Evolutionary conservation across 306 rosid species (phyloP).

Genomic region (Pyrus betulifolia): DNA sequence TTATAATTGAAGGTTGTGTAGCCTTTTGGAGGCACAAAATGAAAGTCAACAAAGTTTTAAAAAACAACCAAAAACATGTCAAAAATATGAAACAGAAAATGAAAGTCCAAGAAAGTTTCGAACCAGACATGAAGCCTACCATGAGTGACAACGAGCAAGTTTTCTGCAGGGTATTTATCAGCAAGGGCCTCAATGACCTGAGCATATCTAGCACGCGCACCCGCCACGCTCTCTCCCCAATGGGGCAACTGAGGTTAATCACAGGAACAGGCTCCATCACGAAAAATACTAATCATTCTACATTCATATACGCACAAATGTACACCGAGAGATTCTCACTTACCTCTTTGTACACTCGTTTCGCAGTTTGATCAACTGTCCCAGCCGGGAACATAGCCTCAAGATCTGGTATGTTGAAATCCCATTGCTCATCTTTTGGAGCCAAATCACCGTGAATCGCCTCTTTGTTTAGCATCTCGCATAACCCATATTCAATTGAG

Average conservation of each 20-base stretch:
- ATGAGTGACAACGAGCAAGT: slow-evolving; percentile 87
- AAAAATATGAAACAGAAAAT: not conserved
- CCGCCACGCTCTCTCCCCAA: slow-evolving; percentile 48
- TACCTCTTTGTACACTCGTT: slow-evolving; percentile 67
- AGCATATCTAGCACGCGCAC: slow-evolving; percentile 51
- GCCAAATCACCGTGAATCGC: slow-evolving; percentile 45
- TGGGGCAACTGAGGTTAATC: slow-evolving; percentile 53
- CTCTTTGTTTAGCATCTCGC: slow-evolving; percentile 64
- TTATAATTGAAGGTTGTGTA: not conserved
- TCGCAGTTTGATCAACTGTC: slow-evolving; percentile 48
- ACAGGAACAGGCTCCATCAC: slow-evolving; percentile 7
- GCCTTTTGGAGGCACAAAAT: no score
- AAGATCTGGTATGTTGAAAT: slow-evolving; percentile 55
- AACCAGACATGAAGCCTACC: slow-evolving; percentile 33
- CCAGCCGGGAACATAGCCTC: slow-evolving; percentile 69
- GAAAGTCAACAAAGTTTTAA: no score
- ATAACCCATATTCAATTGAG: slow-evolving; percentile 76
- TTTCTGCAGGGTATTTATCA: slow-evolving; percentile 56
- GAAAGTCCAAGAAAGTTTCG: not conserved
- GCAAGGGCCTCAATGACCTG: slow-evolving; percentile 61
- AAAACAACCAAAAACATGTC: not conserved
- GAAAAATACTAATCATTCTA: not conserved
- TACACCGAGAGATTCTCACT: not conserved
- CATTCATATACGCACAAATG: not conserved
- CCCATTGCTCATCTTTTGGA: slow-evolving; percentile 75